Evolutionary conservation across 371 early-diverging fungal species (phyloP), one percentile per base, ranked within the genome.

Genomic region (Actinomortierella wolfii): DNA sequence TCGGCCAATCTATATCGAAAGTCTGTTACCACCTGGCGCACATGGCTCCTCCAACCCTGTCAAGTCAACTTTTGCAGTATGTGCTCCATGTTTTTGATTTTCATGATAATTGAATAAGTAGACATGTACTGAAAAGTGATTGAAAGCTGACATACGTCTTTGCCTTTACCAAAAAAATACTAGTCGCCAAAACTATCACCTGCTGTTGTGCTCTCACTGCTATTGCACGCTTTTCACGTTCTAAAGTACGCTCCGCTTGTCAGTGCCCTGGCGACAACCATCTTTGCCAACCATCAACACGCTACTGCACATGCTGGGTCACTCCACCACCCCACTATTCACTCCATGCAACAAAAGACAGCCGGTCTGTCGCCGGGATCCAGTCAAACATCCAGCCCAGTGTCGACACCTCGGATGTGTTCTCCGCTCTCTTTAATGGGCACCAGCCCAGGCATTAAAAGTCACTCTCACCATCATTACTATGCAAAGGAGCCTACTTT

Each of bases 151-250:
- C 14, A 13, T 18, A 51, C n/a, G n/a, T n/a, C n/a, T n/a, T n/a
- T n/a, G n/a, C n/a, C n/a, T n/a, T n/a, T n/a, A n/a, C n/a, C n/a
- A n/a, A n/a, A n/a, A n/a, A n/a, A n/a, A n/a, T n/a, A n/a, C n/a
- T 66, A 71, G 73, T n/a, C 57, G 2, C 41, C 61, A 13, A 71
- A 59, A 25, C 53, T 71, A n/a, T 54, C 46, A 20, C 73, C 77
- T 17, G 39, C 61, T 13, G 69, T 77, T 0, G 77, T 75, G 1
- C 42, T 77, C 4, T 74, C 77, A 3, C 57, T 77, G 3, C 55
- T 77, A 60, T 53, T 74, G 9, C 77, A 77, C 24, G 77, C 75
- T 8, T 62, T 77, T 40, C 75, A 77, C 46, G 75, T 77, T 17
- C 69, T 77, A 14, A 74, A 66, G 39, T 54, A 77, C 28, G 59